phyloP scores from a whole-genome alignment of 2,329 filamentous ascomycete genomes.

The Fusarium nanum region DNA sequence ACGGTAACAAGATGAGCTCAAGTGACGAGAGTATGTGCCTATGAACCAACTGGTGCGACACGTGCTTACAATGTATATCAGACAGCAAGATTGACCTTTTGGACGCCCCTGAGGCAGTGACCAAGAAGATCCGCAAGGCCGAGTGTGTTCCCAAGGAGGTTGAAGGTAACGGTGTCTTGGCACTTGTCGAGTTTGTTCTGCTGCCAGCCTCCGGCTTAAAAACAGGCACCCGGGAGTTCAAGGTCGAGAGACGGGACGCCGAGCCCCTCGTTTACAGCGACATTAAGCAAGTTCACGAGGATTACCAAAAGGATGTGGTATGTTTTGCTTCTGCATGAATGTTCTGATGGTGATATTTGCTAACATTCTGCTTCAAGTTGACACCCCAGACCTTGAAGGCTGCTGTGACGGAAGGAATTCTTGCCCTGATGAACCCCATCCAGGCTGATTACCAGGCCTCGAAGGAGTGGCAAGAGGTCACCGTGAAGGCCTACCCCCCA shows the following conservation, averaged over 20 bases:
- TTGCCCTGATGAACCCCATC: conserved; percentile 81
- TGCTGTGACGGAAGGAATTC: conserved; percentile 80
- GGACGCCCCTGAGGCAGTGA: conserved; percentile 78
- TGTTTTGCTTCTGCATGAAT: conserved; percentile 36
- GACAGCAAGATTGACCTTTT: conserved; percentile 96
- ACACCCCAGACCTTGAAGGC: conserved; percentile 89
- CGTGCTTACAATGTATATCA: conserved; percentile 39
- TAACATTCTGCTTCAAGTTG: conserved; percentile 56
- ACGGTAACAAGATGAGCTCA: conserved; percentile 88
- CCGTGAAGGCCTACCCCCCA: conserved; percentile 84
- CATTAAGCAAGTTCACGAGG: conserved; percentile 79
- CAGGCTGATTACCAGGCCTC: conserved; percentile 76
- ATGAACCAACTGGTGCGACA: rapidly evolving
- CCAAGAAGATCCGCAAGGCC: conserved; percentile 88
- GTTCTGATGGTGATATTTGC: background rate
- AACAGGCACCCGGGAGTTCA: conserved; percentile 69
- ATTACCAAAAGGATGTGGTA: conserved; percentile 84
- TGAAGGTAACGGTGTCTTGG: conserved; percentile 87
- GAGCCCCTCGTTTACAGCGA: conserved; percentile 84
- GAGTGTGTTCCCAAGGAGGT: conserved; percentile 79
- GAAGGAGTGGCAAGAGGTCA: conserved; percentile 78
- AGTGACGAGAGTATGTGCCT: conserved; percentile 68
- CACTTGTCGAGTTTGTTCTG: conserved; percentile 88
- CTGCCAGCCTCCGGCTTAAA: conserved; percentile 79
- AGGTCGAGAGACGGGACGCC: conserved; percentile 74